Evolutionary conservation across 805 yeast species (phyloP), one percentile per base, ranked within the genome.

Genomic region (Zygosaccharomyces bisporus): DNA sequence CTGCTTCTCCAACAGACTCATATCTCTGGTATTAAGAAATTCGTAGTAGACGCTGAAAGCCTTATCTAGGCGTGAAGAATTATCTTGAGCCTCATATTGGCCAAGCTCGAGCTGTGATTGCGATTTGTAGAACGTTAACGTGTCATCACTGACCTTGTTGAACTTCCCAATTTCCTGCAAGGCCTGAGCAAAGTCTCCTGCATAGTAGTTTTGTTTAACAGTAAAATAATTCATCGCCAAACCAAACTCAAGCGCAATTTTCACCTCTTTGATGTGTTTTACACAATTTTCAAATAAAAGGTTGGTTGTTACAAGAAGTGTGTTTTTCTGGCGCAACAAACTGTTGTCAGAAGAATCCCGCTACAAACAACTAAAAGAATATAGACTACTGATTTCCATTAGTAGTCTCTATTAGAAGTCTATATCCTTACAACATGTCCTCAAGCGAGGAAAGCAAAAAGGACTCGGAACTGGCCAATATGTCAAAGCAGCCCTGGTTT

Each of bases 121-220:
- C 16, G 63, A 54, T 37, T 61, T 67, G 51, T 70, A 71, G 46
- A 56, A 64, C 12, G 53, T 39, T 6, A 63, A 56, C 29, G 60
- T 46, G 43, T 57, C 58, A 34, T 51, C 54, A 20, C 59, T 49
- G 4, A 61, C 50, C 55, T 73, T 60, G 16, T 71, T 61, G 50
- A 70, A 72, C 40, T 67, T 74, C 5, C 65, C 70, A 25, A 69
- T 45, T 29, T 72, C 69, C 4, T 67, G 58, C 36, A 67, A 54
- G 2, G 76, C 77, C 53, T 72, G 69, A 9, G 66, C 56, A 57
- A 72, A 77, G 54, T 79, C 80, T 39, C 81, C 79, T 9, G 83
- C 76, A 61, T 75, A 81, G 65, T 79, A 81, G 46, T 76, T 77
- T 55, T 78, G 81, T 52, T 78, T 73, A 19, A 81, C 61, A 13